Percentiles rank a stretch among this genome's conserved stretches.
Conservation (phyloP, 805 yeast species). For the Ogataea pignaliae region DNA sequence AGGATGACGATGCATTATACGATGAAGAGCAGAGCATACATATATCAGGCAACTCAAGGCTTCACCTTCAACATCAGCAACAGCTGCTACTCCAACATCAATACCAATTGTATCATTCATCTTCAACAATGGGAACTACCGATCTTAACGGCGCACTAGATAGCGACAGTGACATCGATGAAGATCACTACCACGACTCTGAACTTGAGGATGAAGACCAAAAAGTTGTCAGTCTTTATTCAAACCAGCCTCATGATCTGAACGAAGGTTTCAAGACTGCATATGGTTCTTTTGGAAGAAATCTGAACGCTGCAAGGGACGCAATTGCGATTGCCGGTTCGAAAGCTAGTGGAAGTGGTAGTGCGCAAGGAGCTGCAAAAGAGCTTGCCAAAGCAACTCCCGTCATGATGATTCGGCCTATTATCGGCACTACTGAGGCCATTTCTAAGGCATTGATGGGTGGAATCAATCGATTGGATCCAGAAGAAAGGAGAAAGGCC, state of each 20-base stretch:
- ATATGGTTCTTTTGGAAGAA: conserved; percentile 63
- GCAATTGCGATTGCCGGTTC: conserved; percentile 57
- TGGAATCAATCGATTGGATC: conserved; percentile 73
- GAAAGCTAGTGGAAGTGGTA: conserved; percentile 60
- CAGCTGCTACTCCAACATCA: not conserved
- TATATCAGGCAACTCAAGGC: conserved; percentile 7
- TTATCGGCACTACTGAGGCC: conserved; percentile 92
- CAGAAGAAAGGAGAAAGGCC: conserved; percentile 50
- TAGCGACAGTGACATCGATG: conserved; percentile 24
- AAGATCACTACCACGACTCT: conserved; percentile 21
- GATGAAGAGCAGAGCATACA: conserved; percentile 27
- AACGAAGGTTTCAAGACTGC: conserved; percentile 76
- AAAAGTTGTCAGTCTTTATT: conserved; percentile 63
- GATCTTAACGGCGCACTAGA: conserved; percentile 13
- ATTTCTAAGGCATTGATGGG: conserved; percentile 80
- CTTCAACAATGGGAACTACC: conserved; percentile 3
- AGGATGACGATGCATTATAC: conserved; percentile 13
- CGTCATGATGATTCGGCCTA: conserved; percentile 72
- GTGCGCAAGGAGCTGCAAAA: conserved; percentile 60
- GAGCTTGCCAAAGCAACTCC: conserved; percentile 78
- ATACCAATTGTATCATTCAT: conserved; percentile 3
- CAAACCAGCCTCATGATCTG: conserved; percentile 73
- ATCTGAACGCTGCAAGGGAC: conserved; percentile 59
- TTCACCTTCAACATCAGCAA: not conserved
- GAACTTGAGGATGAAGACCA: conserved; percentile 32